phyloP scores from a whole-genome alignment of 345 rosid species.

The Melastoma malabathricum region DNA sequence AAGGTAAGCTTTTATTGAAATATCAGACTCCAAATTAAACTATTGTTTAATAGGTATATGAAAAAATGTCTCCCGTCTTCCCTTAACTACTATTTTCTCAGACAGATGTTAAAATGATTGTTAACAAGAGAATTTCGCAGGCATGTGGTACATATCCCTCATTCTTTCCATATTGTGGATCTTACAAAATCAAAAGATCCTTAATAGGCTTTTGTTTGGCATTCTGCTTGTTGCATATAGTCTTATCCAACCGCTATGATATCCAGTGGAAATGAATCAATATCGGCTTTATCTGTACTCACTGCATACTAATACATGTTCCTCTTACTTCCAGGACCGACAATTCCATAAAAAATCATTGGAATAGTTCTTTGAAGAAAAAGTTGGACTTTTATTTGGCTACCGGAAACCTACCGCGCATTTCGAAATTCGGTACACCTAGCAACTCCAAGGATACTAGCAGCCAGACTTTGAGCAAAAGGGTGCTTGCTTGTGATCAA shows the following conservation, averaged over 20 bases:
- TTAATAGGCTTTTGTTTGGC: too few species aligned
- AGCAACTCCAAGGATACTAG: conserved; percentile 25
- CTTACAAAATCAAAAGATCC: too few species aligned
- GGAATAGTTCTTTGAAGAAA: conserved; percentile 98
- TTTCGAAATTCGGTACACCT: conserved; percentile 29
- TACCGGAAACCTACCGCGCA: conserved; percentile 63
- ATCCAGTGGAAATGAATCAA: too few species aligned
- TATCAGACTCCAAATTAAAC: neutral
- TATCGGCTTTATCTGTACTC: too few species aligned
- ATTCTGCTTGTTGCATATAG: too few species aligned
- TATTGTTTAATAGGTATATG: neutral
- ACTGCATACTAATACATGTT: too few species aligned
- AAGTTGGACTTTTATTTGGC: conserved; percentile 61
- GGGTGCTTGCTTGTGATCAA: conserved; percentile 16
- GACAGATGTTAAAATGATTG: neutral
- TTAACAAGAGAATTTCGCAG: too few species aligned
- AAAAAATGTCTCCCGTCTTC: neutral
- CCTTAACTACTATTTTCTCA: neutral
- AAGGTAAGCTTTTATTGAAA: conserved; percentile 34
- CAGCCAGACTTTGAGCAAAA: conserved; percentile 16
- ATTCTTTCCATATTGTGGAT: too few species aligned
- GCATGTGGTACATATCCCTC: too few species aligned
- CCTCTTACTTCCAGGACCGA: conserved; percentile 57
- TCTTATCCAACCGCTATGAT: too few species aligned
- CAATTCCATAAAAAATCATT: conserved; percentile 89